Evolutionary conservation across 2,329 filamentous ascomycete species (phyloP).

Genomic region (Emericellopsis atlantica): DNA sequence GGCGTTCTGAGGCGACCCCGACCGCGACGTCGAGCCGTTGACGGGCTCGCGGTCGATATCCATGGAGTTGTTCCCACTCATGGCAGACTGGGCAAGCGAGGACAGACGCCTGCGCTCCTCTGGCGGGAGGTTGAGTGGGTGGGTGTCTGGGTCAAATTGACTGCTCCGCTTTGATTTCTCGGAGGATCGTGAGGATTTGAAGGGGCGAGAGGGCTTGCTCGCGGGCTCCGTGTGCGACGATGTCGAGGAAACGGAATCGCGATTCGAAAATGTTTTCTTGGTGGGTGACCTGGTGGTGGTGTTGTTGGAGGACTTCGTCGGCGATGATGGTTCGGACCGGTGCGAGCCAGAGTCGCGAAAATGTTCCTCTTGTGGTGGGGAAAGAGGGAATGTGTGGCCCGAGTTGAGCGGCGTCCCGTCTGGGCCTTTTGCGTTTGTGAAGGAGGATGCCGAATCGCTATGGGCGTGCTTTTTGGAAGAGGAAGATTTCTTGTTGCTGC

Average conservation of each 20-base stretch:
- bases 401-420: too few relatives aligned
- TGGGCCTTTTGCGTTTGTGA: constrained; percentile 14
- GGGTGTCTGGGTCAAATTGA: constrained; percentile 56
- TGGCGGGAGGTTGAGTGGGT: constrained; percentile 82
- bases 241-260: constrained; percentile 7
- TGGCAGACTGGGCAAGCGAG: constrained; percentile 44
- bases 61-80: constrained; percentile 47
- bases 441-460: constrained; percentile 14
- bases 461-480: constrained; percentile 22
- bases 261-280: constrained; percentile 12
- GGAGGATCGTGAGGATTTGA: constrained; percentile 2
- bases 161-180: constrained; percentile 28
- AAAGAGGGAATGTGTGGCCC: too few relatives aligned
- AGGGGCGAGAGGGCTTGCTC: too few relatives aligned
- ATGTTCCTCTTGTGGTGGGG: too few relatives aligned
- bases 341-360: constrained; percentile 15
- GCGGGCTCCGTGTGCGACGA: too few relatives aligned
- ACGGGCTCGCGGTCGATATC: constrained; percentile 59
- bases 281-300: constrained; percentile 16
- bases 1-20: constrained; percentile 24
- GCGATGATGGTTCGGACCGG: constrained; percentile 17
- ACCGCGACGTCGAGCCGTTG: constrained; percentile 39
- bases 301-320: constrained; percentile 22
- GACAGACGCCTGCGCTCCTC: constrained; percentile 70
- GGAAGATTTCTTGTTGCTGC: constrained; percentile 26